Evolutionary conservation across 1,284 basidiomycete species (phyloP).

Genomic region (Tilletia setariae): DNA sequence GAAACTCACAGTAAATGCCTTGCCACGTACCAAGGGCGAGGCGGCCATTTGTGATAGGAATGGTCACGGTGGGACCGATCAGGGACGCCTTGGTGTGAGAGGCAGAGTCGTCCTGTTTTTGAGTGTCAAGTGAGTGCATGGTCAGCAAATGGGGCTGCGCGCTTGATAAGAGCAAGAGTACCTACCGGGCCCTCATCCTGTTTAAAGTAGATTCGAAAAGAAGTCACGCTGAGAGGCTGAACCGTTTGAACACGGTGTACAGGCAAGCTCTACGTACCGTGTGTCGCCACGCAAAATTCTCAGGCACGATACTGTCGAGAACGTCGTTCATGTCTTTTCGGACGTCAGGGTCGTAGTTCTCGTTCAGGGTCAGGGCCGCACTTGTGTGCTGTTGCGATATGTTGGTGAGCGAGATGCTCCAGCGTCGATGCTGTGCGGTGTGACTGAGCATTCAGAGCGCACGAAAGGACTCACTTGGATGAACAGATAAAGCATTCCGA

Average conservation of each 20-base stretch:
- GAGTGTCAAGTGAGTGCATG: conserved; percentile 18
- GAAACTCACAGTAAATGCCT: conserved; percentile 57
- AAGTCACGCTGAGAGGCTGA: conserved; percentile 2
- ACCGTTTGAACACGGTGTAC: not conserved
- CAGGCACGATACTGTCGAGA: conserved; percentile 75
- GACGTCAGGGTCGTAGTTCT: conserved; percentile 72
- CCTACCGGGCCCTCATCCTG: conserved; percentile 64
- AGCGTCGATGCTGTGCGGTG: not conserved
- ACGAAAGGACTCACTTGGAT: conserved; percentile 1
- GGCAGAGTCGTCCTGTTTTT: conserved; percentile 57
- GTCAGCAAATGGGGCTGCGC: too few species aligned
- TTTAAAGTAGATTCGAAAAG: conserved; percentile 10
- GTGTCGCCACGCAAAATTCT: conserved; percentile 78
- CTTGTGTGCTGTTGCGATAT: conserved; percentile 69
- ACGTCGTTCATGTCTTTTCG: conserved; percentile 60
- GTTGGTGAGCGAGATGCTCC: not conserved
- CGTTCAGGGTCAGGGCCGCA: conserved; percentile 80
- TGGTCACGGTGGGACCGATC: conserved; percentile 73
- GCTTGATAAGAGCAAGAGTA: not conserved
- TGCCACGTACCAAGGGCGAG: conserved; percentile 89
- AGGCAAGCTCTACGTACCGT: conserved; percentile 58
- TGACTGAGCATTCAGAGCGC: not conserved
- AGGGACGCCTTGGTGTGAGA: conserved; percentile 87
- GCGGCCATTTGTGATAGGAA: conserved; percentile 78
- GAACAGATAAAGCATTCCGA: conserved; percentile 8